Conservation (phyloP, 345 rosid genomes). For the Dipteronia dyeriana region DNA sequence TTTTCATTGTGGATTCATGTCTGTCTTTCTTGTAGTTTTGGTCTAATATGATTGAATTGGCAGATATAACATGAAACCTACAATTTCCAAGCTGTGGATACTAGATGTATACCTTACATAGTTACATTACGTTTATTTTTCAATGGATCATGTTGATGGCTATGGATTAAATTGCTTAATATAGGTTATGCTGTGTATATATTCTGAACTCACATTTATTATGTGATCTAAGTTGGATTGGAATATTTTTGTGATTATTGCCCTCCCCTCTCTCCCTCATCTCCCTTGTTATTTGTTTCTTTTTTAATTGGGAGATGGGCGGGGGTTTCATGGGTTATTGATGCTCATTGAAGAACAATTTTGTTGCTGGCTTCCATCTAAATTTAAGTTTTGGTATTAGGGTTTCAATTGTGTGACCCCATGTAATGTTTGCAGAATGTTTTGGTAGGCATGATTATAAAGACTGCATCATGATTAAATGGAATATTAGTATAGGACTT, state of each 20-base stretch:
- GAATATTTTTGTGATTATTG: constrained; percentile 2
- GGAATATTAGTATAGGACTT: neutral
- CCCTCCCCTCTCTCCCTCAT: neutral
- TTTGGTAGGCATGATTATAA: neutral
- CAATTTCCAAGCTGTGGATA: neutral
- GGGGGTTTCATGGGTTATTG: neutral
- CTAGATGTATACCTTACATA: neutral
- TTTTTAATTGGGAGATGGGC: neutral
- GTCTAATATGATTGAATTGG: neutral
- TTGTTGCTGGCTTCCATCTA: neutral
- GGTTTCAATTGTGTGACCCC: neutral
- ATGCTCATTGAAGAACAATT: neutral
- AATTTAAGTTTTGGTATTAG: neutral
- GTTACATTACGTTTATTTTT: neutral
- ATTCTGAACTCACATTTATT: neutral
- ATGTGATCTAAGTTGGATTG: neutral
- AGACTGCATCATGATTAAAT: neutral
- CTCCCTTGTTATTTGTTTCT: neutral
- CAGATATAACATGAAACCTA: neutral
- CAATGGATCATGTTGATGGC: neutral
- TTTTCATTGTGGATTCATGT: neutral
- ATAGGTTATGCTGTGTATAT: neutral
- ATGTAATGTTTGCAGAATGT: neutral
- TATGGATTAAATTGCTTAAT: constrained; percentile 3
- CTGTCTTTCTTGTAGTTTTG: neutral